Percentiles rank a stretch among this genome's conserved stretches.
Conservation (phyloP, 2,329 filamentous ascomycete genomes). For the Colletotrichum neosansevieriae region DNA sequence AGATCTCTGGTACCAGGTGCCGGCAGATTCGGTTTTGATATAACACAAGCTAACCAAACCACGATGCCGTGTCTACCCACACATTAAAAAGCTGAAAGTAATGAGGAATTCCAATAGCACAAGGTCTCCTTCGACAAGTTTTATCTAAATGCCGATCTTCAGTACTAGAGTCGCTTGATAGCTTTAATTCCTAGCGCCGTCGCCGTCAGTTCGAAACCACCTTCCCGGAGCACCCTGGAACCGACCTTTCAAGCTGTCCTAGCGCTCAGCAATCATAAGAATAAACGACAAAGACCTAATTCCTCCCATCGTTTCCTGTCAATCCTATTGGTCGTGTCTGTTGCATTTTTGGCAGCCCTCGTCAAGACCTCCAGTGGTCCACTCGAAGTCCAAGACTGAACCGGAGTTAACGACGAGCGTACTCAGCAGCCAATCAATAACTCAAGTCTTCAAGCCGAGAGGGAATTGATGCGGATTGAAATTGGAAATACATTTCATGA, state of each 20-base stretch:
- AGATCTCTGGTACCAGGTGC: too few species aligned
- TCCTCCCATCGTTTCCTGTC: background rate
- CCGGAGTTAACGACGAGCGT: background rate
- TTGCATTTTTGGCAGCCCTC: background rate
- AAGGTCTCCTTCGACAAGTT: background rate
- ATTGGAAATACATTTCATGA: too few species aligned
- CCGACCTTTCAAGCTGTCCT: background rate
- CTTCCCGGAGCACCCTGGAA: slow-evolving; percentile 1
- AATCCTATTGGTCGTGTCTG: background rate
- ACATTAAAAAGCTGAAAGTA: background rate
- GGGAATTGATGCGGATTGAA: background rate
- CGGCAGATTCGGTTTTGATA: too few species aligned
- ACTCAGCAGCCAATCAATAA: background rate
- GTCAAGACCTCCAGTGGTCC: background rate
- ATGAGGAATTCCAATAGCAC: background rate
- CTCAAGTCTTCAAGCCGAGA: background rate
- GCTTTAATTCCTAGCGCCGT: background rate
- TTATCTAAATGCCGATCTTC: background rate
- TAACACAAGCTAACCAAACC: too few species aligned
- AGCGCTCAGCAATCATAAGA: background rate
- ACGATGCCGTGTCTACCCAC: too few species aligned
- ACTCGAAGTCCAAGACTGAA: background rate
- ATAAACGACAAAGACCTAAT: background rate
- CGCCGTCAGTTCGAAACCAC: background rate
- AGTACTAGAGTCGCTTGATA: background rate